Evolutionary conservation across 2,329 filamentous ascomycete genomes (phyloP), one percentile per base, ranked within the genome.

Genomic region (Ascochyta fabae): DNA sequence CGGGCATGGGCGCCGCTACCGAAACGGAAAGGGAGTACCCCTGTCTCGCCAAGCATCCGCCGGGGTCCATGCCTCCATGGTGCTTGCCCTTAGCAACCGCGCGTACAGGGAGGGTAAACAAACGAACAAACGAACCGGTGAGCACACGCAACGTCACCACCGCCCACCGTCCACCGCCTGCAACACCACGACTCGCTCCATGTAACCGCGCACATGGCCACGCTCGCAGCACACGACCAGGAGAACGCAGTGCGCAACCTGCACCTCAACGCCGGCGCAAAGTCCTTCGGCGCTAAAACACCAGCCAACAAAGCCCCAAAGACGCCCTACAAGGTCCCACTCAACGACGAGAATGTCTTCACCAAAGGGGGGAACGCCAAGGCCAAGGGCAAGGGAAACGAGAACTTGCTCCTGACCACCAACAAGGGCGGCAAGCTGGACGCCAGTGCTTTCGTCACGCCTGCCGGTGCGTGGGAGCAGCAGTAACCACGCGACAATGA

Each of bases 301-400:
- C 92, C 92, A 0, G 89, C 87, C 52, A 83, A 85, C 55, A 86
- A 87, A 70, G 88, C 83, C 62, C 88, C 90, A 8, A 96, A 96
- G 77, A 96, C 92, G 5, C 92, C 93, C 0, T 86, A 93, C 71
- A 90, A 88, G 69, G 78, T 91, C 44, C 84, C 88, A 7, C 81
- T 91, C 59, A 91, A 96, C 64, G 91, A 97, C 68, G 94, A 97
- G 76, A 97, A 97, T 77, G 86, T 84, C n/a, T 80, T 84, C 8
- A 80, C 86, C 58, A 84, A 80, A 26, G 84, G 80, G 34, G 84
- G 84, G 47, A 92, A 88, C 74, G 81, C 78, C 31, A 86, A 83
- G 57, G 84, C 81, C 43, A 83, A 88, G 74, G 81, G 78, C 31
- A 86, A 83, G 58, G 84, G 82, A 44, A 83, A 84, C 61, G 84